Base-by-base conservation (phyloP, 176 grass and related monocot genomes). In the Coix lacrymajobi region DNA sequence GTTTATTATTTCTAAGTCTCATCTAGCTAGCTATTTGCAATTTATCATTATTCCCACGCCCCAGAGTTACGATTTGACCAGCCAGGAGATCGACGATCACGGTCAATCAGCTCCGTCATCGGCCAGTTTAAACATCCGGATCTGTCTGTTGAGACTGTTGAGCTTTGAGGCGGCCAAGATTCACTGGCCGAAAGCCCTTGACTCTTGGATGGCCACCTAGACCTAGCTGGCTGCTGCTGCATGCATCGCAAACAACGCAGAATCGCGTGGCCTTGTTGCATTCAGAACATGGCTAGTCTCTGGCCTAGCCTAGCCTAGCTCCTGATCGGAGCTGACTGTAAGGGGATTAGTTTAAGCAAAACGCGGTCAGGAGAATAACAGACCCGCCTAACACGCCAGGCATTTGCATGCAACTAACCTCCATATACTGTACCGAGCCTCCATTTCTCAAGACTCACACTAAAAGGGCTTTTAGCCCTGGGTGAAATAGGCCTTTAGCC, bases 311-410 rank as follows among this genome's bases (percentile, higher is more conserved):
- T 62, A 17, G 17, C 46, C 48, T 85, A 66, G 17, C 41, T 66
- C 31, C 63, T 36, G 30, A 80, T 52, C 34, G 41, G 46, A 71
- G 40, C 66, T 64, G 76, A 62, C 66, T 29, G 52, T 38, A 7
- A 79, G 54, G 0, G 8, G 19, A 71, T 63, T 85, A 85, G 66
- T 79, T 63, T 78, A 78, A 20, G 75, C 8, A 41, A 28, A 20
- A 49, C n/a, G 56, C 66, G 17, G 54, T 9, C 54, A 62, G 28
- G 30, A 26, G 52, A 49, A 71, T 64, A 72, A 72, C 40, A 49
- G 19, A 16, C 8, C n/a, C 69, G 41, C 60, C 70, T 63, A 80
- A 80, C 63, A 80, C 61, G 62, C 77, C 52, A 56, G n/a, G n/a
- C n/a, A n/a, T n/a, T n/a, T n/a, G n/a, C 60, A 66, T 48, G 4